Base-by-base conservation (phyloP, 768 basidiomycete genomes). In the Trametes coccinea region DNA sequence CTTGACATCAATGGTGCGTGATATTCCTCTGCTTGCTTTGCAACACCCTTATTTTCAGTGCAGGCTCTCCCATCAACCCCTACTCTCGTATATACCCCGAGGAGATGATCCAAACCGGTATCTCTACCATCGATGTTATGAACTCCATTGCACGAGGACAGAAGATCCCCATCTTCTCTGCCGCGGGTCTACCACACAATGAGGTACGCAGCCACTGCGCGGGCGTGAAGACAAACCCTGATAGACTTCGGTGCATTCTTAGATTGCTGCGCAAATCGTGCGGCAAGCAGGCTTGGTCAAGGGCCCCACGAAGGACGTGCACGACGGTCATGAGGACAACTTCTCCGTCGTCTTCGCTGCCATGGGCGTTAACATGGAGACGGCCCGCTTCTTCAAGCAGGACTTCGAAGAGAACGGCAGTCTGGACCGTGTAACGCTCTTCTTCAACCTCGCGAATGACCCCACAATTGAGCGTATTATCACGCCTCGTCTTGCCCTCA, bases 351-450 rank as follows among this genome's bases (percentile, higher is more conserved):
- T 98, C 50, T 99, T 98, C 74, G 97, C 95, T 59, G 97, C 97
- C 43, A 98, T 99, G 97, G 97, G 97, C 84, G 97, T 96, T 61
- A 99, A 99, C 80, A 97, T 97, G 95, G 97, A 99, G 77, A 98
- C 97, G 5, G 97, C 97, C 50, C 88, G 96, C 55, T 99, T 97
- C 83, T 99, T 99, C 90, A 95, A 96, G 77, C 92, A 95, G 74
- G 97, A 99, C 80, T 98, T 98, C 74, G 95, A 98, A 77, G 96
- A 97, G 70, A 98, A 97, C 73, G 97, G 97, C 56, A 92, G 89
- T 81, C 83, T 98, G 63, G 95, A 98, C 78, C 90, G 97, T 68
- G 95, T 97, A 56, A 98, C 97, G 6, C 82, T 99, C 55, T 99
- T 99, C 88, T 83, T 99, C 73, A 99, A 99, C 79, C 78, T 98